Evolutionary conservation across 2,329 filamentous ascomycete species (phyloP), one percentile per base, ranked within the genome.

Genomic region (Dactylellina leptospora): DNA sequence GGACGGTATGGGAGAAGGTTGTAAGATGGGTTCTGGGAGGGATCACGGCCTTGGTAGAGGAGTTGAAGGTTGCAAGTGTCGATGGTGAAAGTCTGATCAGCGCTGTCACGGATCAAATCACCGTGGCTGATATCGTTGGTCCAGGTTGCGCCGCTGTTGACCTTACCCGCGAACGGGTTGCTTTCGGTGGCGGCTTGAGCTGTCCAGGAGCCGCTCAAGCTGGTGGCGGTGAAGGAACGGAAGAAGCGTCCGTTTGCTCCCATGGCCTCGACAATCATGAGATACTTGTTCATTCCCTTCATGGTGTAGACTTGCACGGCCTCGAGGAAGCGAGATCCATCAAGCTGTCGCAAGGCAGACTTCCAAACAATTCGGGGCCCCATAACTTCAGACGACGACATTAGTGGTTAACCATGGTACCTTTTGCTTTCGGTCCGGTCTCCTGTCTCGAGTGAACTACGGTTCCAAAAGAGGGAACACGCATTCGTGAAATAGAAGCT

Each of bases 191-290:
- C 80, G 1, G 86, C 85, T 75, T 88, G 84, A 8, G 82, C 74
- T 0, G 85, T 87, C 87, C 87, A 90, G 2, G 78, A 55, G 6
- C 87, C 87, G 36, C 78, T 77, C 6, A 89, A 81, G 75, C 81
- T 84, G 44, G 80, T 82, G 11, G 87, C 84, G 0, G 86, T 88
- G 81, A 86, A 89, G 0, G 86, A 88, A 64, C 87, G 86, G 83
- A 89, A 89, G 79, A 85, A 90, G 1, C 87, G 83, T 0, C 87
- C 87, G 28, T 82, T 79, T 0, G 78, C 36, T 0, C 87, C 87
- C 44, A 85, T 84, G 0, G 85, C 81, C 78, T 90, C 87, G 30
- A 89, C 86, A n/a, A 89, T 83, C 85, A 89, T 88, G 62, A 89
- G 83, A 78, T 89, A 89, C 74, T 83, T 79, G 74, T 81, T 81